Conservation (phyloP, 305 asterid species). For the Fraxinus latifolia region DNA sequence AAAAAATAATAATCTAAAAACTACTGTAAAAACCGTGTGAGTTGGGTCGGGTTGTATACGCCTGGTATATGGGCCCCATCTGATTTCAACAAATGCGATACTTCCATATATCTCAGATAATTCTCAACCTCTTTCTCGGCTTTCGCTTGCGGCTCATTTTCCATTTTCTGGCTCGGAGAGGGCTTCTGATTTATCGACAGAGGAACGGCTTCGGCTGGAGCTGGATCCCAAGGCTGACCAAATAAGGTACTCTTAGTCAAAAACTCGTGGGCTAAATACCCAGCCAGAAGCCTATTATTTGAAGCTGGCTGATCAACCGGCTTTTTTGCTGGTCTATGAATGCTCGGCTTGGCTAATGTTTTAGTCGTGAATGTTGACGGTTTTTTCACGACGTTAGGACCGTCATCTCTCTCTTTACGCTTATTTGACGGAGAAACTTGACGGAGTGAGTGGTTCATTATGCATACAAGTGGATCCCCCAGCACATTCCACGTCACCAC, state of each 20-base stretch:
- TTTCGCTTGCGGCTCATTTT: slow-evolving; percentile 18
- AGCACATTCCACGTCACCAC: slow-evolving; percentile 33
- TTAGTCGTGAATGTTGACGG: slow-evolving; percentile 34
- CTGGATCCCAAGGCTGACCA: slow-evolving; percentile 31
- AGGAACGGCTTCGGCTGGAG: slow-evolving; percentile 24
- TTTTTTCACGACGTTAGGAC: slow-evolving; percentile 23
- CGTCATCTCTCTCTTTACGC: slow-evolving; percentile 26
- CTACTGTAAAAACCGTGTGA: slow-evolving; percentile 26
- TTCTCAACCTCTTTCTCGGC: slow-evolving; percentile 20
- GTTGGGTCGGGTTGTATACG: slow-evolving; percentile 35
- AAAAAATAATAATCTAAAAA: too few species aligned
- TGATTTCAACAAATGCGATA: slow-evolving; percentile 27
- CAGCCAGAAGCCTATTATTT: slow-evolving; percentile 33
- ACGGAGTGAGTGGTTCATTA: slow-evolving; percentile 35
- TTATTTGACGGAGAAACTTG: slow-evolving; percentile 14
- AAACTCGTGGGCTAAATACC: slow-evolving; percentile 40
- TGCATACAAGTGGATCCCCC: slow-evolving; percentile 31
- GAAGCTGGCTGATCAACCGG: slow-evolving; percentile 18
- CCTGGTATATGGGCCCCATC: slow-evolving; percentile 37
- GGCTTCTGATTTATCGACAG: neutral
- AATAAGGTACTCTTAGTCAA: slow-evolving; percentile 25
- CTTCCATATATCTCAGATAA: slow-evolving; percentile 25
- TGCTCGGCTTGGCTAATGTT: slow-evolving; percentile 39
- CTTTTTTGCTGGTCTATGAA: slow-evolving; percentile 15
- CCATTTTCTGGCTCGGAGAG: slow-evolving; percentile 10